phyloP scores from a whole-genome alignment of 768 basidiomycete species.

The Amanita pallidorosea region DNA sequence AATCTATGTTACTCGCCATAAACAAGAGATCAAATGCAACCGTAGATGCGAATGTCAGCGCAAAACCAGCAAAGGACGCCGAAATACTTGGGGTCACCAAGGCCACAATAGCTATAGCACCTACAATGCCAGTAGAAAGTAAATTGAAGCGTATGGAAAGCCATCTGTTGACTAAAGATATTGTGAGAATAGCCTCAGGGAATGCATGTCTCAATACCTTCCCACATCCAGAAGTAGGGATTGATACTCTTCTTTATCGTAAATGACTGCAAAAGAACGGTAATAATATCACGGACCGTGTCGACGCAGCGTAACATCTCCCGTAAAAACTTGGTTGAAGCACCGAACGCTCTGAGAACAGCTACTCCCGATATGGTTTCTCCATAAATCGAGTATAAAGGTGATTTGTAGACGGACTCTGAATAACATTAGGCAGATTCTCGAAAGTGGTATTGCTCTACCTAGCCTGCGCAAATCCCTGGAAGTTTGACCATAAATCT shows the following conservation, averaged over 20 bases:
- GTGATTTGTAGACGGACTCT: conserved; percentile 40
- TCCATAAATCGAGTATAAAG: conserved; percentile 33
- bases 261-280: background rate
- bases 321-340: conserved; percentile 74
- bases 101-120: conserved; percentile 58
- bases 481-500: conserved; percentile 71
- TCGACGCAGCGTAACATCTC: conserved; percentile 80
- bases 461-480: conserved; percentile 77
- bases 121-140: conserved; percentile 60
- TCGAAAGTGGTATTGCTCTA: conserved; percentile 16
- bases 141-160: conserved; percentile 81
- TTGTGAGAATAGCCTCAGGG: background rate
- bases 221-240: conserved; percentile 91
- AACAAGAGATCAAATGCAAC: conserved; percentile 65
- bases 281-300: conserved; percentile 37
- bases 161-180: conserved; percentile 73
- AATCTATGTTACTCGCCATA: conserved; percentile 28
- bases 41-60: conserved; percentile 73
- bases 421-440: background rate
- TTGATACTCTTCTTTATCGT: conserved; percentile 34
- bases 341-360: conserved; percentile 74
- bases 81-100: conserved; percentile 61
- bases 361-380: conserved; percentile 33
- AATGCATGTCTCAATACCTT: conserved; percentile 29
- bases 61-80: conserved; percentile 80